Conservation (phyloP, 2,329 filamentous ascomycete species). For the Venturia effusa region DNA sequence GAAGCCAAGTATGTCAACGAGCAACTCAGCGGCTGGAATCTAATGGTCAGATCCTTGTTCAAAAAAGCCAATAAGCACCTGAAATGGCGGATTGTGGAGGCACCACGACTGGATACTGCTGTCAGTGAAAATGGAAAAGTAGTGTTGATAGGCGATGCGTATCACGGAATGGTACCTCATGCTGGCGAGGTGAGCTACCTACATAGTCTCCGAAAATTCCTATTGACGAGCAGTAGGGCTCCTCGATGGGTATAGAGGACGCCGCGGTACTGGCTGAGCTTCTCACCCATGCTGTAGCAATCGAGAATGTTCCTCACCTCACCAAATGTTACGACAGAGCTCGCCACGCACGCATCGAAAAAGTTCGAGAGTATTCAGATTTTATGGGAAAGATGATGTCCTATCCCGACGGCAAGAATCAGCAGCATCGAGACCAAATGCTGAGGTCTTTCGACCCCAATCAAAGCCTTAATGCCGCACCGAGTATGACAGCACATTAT, state of each 20-base stretch:
- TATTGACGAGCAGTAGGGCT: background rate
- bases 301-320: background rate
- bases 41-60: background rate
- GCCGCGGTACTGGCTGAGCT: slow-evolving; percentile 1
- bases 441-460: background rate
- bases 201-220: background rate
- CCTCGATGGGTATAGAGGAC: slow-evolving; percentile 10
- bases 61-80: background rate
- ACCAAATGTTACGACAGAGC: background rate
- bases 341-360: background rate
- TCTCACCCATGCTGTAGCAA: background rate
- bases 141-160: slow-evolving; percentile 9
- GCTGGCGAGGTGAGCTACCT: background rate
- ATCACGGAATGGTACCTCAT: slow-evolving; percentile 7
- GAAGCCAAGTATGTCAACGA: background rate
- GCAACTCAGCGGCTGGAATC: background rate
- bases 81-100: slow-evolving; percentile 7
- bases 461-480: background rate
- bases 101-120: background rate
- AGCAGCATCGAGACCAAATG: background rate
- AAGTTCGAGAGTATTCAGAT: background rate
- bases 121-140: slow-evolving; percentile 1
- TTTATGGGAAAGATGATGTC: background rate
- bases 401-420: background rate
- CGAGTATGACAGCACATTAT: background rate